phyloP scores from a whole-genome alignment of 352 stramenopile species.

The Phytopythium delawarense region DNA sequence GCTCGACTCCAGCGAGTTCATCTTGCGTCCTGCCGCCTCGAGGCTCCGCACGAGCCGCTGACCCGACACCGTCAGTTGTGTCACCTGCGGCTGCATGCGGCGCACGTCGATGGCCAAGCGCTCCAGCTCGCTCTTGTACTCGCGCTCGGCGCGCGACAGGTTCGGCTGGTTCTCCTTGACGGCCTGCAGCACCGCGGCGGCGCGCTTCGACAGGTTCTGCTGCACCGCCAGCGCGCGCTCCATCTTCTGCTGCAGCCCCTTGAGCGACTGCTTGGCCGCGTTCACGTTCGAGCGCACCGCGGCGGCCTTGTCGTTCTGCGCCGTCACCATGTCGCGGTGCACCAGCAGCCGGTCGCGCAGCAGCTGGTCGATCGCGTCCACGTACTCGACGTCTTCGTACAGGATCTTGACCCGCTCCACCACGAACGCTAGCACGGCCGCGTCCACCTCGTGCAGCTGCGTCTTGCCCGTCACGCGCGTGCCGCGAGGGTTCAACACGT shows the following conservation, averaged over 20 bases:
- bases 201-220: constrained; percentile 71
- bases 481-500: constrained; percentile 41
- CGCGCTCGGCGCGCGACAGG: constrained; percentile 65
- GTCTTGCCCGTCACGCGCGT: constrained; percentile 68
- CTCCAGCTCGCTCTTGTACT: constrained; percentile 72
- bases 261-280: constrained; percentile 28
- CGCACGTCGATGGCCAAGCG: constrained; percentile 55
- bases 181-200: constrained; percentile 67
- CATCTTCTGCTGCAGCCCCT: constrained; percentile 49
- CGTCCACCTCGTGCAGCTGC: constrained; percentile 55
- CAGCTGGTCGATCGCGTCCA: constrained; percentile 66
- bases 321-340: constrained; percentile 56
- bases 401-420: constrained; percentile 73
- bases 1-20: constrained; percentile 3
- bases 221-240: constrained; percentile 58
- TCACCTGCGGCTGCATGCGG: constrained; percentile 65
- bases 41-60: constrained; percentile 55
- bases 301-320: constrained; percentile 38
- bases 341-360: constrained; percentile 55
- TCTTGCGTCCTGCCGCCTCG: constrained; percentile 11
- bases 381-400: constrained; percentile 73
- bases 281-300: constrained; percentile 33
- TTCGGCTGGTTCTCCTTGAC: constrained; percentile 81
- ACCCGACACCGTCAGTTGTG: constrained; percentile 62
- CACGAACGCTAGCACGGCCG: constrained; percentile 68